Evolutionary conservation across 257 asterid species (phyloP), one percentile per base, ranked within the genome.

Genomic region (Solanum tarapatanum): DNA sequence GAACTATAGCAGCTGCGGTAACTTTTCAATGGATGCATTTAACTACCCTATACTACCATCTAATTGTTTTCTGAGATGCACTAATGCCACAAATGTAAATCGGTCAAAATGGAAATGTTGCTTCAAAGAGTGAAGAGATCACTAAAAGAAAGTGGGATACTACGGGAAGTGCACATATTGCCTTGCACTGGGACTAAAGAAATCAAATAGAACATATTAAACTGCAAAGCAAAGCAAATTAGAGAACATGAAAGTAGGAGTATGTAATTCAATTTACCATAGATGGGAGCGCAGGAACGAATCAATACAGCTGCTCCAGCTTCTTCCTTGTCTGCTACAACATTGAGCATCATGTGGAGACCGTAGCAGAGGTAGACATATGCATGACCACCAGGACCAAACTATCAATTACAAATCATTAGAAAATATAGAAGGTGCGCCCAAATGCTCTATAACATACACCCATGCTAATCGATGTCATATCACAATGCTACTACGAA

Each of bases 371-470:
- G 97, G 89, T 97, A 97, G 82, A 94, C 95, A 82, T 97, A 97
- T 6, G 99, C 95, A 92, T 95, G 96, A 55, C 99, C 99, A 28
- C 98, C 99, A 8, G 97, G 91, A 74, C 98, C 98, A 91, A 97
- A 97, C 99, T 97, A 90, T 88, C 19, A 13, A 82, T 86, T 37
- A 2, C 19, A 45, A 80, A 7, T 45, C 9, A 45, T 80, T 80
- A 80, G 69, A 80, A 28, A 80, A 80, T 48, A 0, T 45, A 45
- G 41, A 48, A 80, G 41, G 3, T 0, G 4, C 7, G 14, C 66
- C 5, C 0, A 11, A 11, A 36, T 11, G 7, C 32, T 76, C 23
- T 12, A 76, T 5, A 76, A 76, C 58, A 79, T 79, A 77, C 13
- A 74, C 82, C 79, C 28, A 21, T 36, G 58, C n/a, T 24, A 2